Conservation (phyloP, 2,329 filamentous ascomycete species). For the Pseudogymnoascus sp. region DNA sequence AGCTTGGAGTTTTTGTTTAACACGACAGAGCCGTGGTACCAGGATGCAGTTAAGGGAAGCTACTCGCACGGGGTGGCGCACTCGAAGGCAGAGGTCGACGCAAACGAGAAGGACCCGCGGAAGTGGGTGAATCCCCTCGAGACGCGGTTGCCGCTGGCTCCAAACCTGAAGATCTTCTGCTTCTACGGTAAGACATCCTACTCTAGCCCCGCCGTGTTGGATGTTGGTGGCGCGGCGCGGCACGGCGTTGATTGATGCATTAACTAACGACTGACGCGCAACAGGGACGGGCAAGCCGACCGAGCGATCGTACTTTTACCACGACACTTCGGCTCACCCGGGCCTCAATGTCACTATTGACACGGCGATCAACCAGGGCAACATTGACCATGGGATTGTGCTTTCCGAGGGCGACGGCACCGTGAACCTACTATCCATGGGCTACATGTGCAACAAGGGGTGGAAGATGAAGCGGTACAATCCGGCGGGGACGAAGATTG, state of each 20-base stretch:
- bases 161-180: slow-evolving; percentile 89
- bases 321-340: slow-evolving; percentile 56
- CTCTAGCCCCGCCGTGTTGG: background rate
- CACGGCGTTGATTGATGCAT: background rate
- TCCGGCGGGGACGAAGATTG: slow-evolving; percentile 72
- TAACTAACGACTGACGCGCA: background rate
- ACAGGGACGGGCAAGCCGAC: slow-evolving; percentile 77
- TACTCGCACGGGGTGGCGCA: slow-evolving; percentile 89
- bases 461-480: slow-evolving; percentile 95
- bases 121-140: slow-evolving; percentile 98
- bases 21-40: slow-evolving; percentile 80
- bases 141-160: slow-evolving; percentile 76
- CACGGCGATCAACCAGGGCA: slow-evolving; percentile 50
- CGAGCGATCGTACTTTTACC: slow-evolving; percentile 88
- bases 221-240: slow-evolving; percentile 5
- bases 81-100: slow-evolving; percentile 70
- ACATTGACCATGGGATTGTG: slow-evolving; percentile 79
- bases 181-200: slow-evolving; percentile 62
- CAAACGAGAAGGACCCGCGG: slow-evolving; percentile 63
- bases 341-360: slow-evolving; percentile 70
- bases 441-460: slow-evolving; percentile 95
- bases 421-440: slow-evolving; percentile 81
- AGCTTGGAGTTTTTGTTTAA: slow-evolving; percentile 71
- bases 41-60: slow-evolving; percentile 58
- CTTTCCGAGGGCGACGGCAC: slow-evolving; percentile 96